A percentile compares a stretch with the other conserved stretches of the same genome.
Evolutionary conservation across 441 rosid genomes (phyloP).

Genomic region (Mallotus repandus): DNA sequence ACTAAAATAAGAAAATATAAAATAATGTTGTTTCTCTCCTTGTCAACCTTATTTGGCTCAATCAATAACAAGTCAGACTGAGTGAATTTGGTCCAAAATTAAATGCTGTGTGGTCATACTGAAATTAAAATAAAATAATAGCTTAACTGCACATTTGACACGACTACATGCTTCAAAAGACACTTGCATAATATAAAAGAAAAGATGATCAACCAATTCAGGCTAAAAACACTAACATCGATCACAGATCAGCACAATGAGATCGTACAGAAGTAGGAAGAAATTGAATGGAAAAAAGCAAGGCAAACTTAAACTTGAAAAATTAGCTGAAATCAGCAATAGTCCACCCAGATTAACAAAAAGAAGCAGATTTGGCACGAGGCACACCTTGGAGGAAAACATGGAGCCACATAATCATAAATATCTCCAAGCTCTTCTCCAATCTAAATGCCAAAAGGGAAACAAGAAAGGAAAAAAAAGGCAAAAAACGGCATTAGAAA

Average conservation of each 20-base stretch:
- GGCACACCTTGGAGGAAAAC: slow-evolving; percentile 98
- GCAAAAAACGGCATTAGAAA: slow-evolving; percentile 5
- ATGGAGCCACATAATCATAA: slow-evolving; percentile 98
- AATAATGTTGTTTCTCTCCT: background rate
- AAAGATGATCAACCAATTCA: background rate
- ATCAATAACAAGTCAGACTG: background rate
- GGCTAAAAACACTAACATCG: background rate
- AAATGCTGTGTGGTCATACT: background rate
- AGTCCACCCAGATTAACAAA: slow-evolving; percentile 12
- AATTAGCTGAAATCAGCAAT: slow-evolving; percentile 8
- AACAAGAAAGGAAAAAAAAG: slow-evolving; percentile 12
- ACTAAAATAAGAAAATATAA: background rate
- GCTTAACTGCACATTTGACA: background rate
- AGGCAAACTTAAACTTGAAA: background rate
- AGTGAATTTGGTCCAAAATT: background rate
- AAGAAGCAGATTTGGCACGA: slow-evolving; percentile 14
- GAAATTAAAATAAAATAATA: background rate
- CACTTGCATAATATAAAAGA: slow-evolving; percentile 1
- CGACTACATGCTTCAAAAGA: background rate
- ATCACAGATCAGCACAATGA: background rate
- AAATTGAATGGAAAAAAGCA: background rate
- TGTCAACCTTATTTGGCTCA: background rate
- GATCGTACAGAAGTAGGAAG: background rate
- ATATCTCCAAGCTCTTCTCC: slow-evolving; percentile 99
- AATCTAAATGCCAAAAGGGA: slow-evolving; percentile 46